Evolutionary conservation across 1,284 basidiomycete genomes (phyloP), one percentile per base, ranked within the genome.

Genomic region (Ganoderma multipileum): DNA sequence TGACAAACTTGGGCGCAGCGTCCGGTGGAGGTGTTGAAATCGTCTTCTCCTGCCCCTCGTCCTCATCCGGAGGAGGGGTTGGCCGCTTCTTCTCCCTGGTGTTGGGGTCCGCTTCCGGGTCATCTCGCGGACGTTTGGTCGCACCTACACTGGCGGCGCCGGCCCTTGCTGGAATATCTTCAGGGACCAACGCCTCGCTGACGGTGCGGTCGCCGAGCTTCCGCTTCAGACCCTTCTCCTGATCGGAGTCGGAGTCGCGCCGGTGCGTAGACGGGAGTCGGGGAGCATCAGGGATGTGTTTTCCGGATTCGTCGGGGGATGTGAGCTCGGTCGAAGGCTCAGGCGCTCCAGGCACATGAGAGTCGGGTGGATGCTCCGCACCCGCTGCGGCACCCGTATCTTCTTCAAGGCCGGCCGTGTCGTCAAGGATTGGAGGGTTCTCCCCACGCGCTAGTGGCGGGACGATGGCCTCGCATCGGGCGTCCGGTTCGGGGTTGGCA

Each of bases 1-100:
- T 73, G 73, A 89, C 89, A 59, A 83, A 73, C 79, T 87, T 88
- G 12, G 84, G 78, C 64, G 83, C 73, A 39, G 84, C 74, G 3
- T 68, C 60, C 74, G 61, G n/a, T 20, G 66, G 63, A 20, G 70
- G 36, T 16, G 65, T 33, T 26, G 71, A 42, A 70, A 69, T 26
- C 66, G 61, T 63, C 72, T 72, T 50, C 57, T 68, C 61, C 30
- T 74, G 73, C 69, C 69, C 69, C 64, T 75, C 73, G 68, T 75
- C 69, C 78, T 84, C 75, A 67, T 91, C 89, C 2, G 90, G 91
- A 36, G 91, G 90, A 12, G 91, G 91, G 14, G 91, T 86, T 1
- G 87, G 89, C 67, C 88, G 81, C 76, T 92, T 92, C 44, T 83
- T 82, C 72, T 89, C 86, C 54, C 88, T 84, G 33, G 87, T 87